Percentiles rank a stretch among this genome's conserved stretches.
Conservation (phyloP, 805 yeast species). For the Pichia nakasei region DNA sequence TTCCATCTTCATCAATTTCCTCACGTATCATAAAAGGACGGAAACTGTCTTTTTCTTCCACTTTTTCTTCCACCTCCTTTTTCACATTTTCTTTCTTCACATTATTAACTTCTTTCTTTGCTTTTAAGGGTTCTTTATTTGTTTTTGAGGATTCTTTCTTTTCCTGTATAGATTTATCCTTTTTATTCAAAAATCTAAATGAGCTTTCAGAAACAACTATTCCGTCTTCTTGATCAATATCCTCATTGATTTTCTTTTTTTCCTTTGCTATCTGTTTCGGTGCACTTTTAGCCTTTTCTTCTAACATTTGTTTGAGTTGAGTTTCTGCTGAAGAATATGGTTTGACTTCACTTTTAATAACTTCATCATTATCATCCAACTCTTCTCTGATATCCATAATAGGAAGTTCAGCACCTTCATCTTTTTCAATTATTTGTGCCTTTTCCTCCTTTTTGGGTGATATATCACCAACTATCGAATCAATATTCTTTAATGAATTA, state of each 20-base stretch:
- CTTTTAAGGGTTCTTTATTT: neutral
- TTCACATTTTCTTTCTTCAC: too few relatives aligned
- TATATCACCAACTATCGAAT: constrained; percentile 18
- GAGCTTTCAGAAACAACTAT: constrained; percentile 1
- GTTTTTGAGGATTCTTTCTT: constrained; percentile 12
- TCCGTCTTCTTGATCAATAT: constrained; percentile 9
- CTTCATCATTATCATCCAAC: constrained; percentile 75
- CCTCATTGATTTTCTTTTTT: constrained; percentile 29
- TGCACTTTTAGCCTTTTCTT: neutral
- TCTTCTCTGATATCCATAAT: constrained; percentile 80
- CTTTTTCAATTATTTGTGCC: neutral
- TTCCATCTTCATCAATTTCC: constrained; percentile 72
- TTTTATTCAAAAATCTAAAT: constrained; percentile 2
- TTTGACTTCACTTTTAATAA: constrained; percentile 38
- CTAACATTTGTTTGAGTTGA: neutral
- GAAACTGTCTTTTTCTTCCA: constrained; percentile 12
- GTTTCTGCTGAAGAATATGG: constrained; percentile 21
- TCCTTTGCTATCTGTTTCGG: neutral
- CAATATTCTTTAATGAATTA: constrained; percentile 16
- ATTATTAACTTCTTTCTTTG: neutral
- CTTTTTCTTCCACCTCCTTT: neutral
- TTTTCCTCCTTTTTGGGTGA: neutral
- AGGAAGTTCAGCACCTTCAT: constrained; percentile 36
- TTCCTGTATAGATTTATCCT: neutral
- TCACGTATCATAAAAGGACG: constrained; percentile 64